Percentiles rank a stretch among this genome's conserved stretches.
Evolutionary conservation across 495 filamentous ascomycete genomes (phyloP).

Genomic region (Penicillium angulare): DNA sequence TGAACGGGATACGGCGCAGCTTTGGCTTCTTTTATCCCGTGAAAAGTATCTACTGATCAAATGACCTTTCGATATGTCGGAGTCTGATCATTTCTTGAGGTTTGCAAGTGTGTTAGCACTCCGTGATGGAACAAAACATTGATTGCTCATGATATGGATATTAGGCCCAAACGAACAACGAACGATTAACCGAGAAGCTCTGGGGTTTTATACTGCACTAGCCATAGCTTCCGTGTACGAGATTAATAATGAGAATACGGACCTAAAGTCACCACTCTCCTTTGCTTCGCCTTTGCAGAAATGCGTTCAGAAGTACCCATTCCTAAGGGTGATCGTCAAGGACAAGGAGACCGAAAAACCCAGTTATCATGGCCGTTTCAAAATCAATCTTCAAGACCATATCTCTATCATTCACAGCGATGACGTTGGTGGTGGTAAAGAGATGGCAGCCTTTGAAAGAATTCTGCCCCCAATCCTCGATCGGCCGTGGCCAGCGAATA

Average conservation of each 20-base stretch:
- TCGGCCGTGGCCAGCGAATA: slow-evolving; percentile 20
- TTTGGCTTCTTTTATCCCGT: too few relatives aligned
- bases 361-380: slow-evolving; percentile 11
- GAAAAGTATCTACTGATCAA: too few relatives aligned
- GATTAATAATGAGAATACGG: slow-evolving; percentile 5
- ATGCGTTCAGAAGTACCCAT: slow-evolving; percentile 16
- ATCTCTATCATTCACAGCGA: slow-evolving; percentile 13
- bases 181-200: slow-evolving; percentile 25
- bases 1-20: too few relatives aligned
- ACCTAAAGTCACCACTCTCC: slow-evolving; percentile 3
- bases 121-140: too few relatives aligned
- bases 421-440: not conserved
- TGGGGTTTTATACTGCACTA: slow-evolving; percentile 25
- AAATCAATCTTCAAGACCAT: slow-evolving; percentile 20
- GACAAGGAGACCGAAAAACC: slow-evolving; percentile 23
- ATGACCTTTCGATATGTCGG: too few relatives aligned
- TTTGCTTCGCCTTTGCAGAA: slow-evolving; percentile 15
- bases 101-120: too few relatives aligned
- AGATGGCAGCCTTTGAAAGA: slow-evolving; percentile 9
- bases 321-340: slow-evolving; percentile 19
- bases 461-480: slow-evolving; percentile 18
- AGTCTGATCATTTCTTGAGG: too few relatives aligned
- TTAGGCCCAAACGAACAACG: slow-evolving; percentile 27
- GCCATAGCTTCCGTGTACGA: slow-evolving; percentile 24
- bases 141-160: too few relatives aligned